Percentiles rank a stretch among this genome's conserved stretches.
Evolutionary conservation across 2,329 filamentous ascomycete species (phyloP).

Genomic region (Cercospora citrullina): DNA sequence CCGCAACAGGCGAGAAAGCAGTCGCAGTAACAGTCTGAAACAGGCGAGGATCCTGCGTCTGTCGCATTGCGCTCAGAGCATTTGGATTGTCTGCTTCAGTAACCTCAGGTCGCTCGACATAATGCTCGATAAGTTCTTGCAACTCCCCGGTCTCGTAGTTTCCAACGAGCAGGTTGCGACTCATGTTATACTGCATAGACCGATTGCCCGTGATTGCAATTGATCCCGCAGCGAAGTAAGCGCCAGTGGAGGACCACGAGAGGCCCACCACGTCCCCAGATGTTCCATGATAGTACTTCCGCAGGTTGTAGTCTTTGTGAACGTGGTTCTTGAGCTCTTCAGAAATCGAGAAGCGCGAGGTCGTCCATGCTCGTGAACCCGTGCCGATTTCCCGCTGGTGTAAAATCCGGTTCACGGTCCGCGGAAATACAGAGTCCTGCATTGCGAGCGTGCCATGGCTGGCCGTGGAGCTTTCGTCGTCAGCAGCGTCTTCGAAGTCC

Average conservation of each 20-base stretch:
- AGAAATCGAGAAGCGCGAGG: slow-evolving; percentile 13
- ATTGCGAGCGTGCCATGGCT: background rate
- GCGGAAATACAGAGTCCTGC: slow-evolving; percentile 27
- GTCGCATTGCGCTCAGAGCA: slow-evolving; percentile 47
- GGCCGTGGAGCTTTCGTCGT: background rate
- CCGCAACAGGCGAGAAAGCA: slow-evolving; percentile 49
- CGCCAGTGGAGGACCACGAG: slow-evolving; percentile 58
- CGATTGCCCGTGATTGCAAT: slow-evolving; percentile 56
- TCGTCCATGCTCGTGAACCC: slow-evolving; percentile 25
- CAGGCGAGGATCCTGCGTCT: slow-evolving; percentile 53
- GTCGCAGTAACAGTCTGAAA: slow-evolving; percentile 59
- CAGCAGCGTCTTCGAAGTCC: background rate
- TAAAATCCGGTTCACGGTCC: slow-evolving; percentile 26
- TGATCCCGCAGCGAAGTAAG: slow-evolving; percentile 58
- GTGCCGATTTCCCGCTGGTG: slow-evolving; percentile 34
- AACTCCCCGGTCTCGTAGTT: slow-evolving; percentile 46
- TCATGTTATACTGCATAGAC: slow-evolving; percentile 62
- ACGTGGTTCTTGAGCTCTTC: slow-evolving; percentile 38
- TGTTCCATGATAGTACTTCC: slow-evolving; percentile 56
- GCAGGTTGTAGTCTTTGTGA: slow-evolving; percentile 45
- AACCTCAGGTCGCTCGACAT: slow-evolving; percentile 44
- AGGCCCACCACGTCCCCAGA: slow-evolving; percentile 59
- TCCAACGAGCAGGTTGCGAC: slow-evolving; percentile 59
- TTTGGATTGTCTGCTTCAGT: slow-evolving; percentile 43
- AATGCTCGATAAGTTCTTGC: slow-evolving; percentile 57